phyloP scores from a whole-genome alignment of 495 filamentous ascomycete species.

The Cenococcum geophilum region DNA sequence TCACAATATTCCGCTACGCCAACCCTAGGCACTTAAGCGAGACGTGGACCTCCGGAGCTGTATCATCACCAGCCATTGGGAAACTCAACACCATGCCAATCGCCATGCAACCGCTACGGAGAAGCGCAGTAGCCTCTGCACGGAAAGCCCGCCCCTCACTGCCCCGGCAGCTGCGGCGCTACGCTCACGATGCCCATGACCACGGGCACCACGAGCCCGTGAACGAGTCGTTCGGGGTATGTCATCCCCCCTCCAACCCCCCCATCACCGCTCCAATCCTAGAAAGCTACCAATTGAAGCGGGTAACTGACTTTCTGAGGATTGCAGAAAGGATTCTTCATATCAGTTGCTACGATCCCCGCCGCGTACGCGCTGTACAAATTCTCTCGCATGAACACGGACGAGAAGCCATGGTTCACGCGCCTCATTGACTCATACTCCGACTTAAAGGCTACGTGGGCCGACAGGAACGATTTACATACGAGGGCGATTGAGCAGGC shows the following conservation, averaged over 20 bases:
- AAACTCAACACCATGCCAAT: constrained; percentile 15
- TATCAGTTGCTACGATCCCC: constrained; percentile 54
- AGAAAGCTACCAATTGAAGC: neutral
- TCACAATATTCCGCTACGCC: neutral
- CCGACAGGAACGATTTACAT: constrained; percentile 57
- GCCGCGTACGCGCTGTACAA: constrained; percentile 52
- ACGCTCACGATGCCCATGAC: constrained; percentile 30
- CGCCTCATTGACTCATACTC: constrained; percentile 50
- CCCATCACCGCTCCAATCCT: constrained; percentile 8
- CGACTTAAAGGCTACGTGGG: constrained; percentile 46
- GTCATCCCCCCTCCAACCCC: constrained; percentile 29
- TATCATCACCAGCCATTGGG: constrained; percentile 16
- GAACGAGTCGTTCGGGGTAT: constrained; percentile 60
- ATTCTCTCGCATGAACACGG: constrained; percentile 42
- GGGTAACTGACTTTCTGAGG: constrained; percentile 24
- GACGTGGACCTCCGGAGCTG: constrained; percentile 9
- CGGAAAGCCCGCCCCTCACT: constrained; percentile 29
- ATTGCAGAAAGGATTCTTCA: constrained; percentile 59
- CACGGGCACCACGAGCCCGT: constrained; percentile 44
- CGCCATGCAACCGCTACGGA: constrained; percentile 37
- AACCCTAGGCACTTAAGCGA: neutral
- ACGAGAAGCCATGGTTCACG: constrained; percentile 50
- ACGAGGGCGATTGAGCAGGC: constrained; percentile 63
- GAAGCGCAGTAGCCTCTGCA: constrained; percentile 33
- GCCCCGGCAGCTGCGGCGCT: constrained; percentile 33